Evolutionary conservation across 441 rosid genomes (phyloP).

Genomic region (Jatropha multifida): DNA sequence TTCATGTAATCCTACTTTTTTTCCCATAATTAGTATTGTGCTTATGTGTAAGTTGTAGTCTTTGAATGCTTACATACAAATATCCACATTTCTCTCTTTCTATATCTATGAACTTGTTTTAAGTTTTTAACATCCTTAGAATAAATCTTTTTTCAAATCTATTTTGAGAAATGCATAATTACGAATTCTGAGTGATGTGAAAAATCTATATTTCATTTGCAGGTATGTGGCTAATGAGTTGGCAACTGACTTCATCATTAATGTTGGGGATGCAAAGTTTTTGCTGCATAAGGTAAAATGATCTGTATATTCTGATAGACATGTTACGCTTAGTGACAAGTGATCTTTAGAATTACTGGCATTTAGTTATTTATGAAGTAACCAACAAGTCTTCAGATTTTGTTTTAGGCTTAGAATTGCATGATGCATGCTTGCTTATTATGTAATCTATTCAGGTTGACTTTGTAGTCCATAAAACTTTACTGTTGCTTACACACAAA

Average conservation of each 20-base stretch:
- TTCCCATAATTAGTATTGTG: neutral
- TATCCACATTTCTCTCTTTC: neutral
- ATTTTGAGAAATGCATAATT: neutral
- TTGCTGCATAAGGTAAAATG: slow-evolving; percentile 71
- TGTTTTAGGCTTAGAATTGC: neutral
- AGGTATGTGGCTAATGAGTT: slow-evolving; percentile 73
- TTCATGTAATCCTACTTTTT: neutral
- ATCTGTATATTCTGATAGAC: slow-evolving; percentile 1
- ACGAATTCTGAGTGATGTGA: neutral
- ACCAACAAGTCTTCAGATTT: neutral
- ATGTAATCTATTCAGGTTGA: neutral
- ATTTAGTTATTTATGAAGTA: neutral
- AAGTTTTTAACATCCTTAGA: neutral
- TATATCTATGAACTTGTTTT: neutral
- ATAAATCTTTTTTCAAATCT: neutral
- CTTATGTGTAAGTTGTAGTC: neutral
- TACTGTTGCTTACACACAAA: neutral
- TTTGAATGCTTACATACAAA: neutral
- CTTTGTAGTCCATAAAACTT: neutral
- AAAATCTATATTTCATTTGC: slow-evolving; percentile 15
- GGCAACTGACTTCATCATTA: slow-evolving; percentile 60
- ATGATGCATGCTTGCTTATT: neutral
- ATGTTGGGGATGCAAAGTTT: slow-evolving; percentile 58
- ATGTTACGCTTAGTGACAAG: neutral
- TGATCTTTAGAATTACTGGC: neutral